Conservation (phyloP, 2,329 filamentous ascomycete genomes). For the Fusarium duplospermum region DNA sequence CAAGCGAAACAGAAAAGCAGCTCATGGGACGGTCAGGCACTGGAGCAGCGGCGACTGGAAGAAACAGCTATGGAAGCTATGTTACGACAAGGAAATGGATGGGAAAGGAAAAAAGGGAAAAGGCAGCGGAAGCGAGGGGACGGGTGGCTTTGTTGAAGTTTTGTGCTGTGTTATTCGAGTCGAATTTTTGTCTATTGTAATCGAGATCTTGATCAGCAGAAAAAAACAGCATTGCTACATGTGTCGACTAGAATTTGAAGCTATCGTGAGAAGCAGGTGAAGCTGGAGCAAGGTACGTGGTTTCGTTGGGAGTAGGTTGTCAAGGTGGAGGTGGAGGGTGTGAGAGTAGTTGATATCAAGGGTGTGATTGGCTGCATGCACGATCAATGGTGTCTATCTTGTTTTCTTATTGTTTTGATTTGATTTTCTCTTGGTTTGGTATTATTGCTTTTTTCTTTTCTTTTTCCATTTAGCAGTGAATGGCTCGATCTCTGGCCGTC, state of each 20-base stretch:
- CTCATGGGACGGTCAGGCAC: constrained; percentile 6
- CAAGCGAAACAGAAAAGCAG: constrained; percentile 22
- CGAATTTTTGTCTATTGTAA: neutral
- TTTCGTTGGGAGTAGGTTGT: neutral
- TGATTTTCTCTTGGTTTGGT: neutral
- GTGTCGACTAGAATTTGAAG: neutral
- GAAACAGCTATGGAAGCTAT: neutral
- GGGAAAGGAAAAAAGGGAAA: neutral
- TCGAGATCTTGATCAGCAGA: neutral
- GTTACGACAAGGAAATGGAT: neutral
- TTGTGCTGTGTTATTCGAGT: neutral
- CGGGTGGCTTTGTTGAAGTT: neutral
- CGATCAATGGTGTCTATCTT: neutral
- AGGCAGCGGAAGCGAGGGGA: neutral
- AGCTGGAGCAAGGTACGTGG: neutral
- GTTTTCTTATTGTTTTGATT: neutral
- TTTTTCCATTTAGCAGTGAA: neutral
- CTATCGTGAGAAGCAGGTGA: neutral
- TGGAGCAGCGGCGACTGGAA: neutral
- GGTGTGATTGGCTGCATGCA: neutral
- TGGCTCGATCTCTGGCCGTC: neutral
- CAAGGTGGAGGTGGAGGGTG: neutral
- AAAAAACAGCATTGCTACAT: neutral
- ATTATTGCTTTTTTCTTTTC: neutral
- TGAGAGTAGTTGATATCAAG: neutral